Percentiles rank a stretch among this genome's conserved stretches.
Evolutionary conservation across 2,329 filamentous ascomycete genomes (phyloP).

Genomic region (Aschersonia sp.): DNA sequence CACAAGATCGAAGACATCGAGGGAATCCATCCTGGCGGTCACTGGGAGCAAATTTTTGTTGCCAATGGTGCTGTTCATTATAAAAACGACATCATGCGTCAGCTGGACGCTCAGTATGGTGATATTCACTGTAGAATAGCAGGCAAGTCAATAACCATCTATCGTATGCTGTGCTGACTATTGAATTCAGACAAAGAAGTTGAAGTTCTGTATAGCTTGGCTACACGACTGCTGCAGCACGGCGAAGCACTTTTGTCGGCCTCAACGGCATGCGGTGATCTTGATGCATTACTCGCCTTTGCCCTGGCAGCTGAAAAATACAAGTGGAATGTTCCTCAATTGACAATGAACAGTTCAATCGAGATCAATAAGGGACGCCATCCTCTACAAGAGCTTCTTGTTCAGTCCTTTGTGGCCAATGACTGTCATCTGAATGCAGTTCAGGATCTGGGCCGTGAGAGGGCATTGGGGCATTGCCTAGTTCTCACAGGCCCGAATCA

Average conservation of each 20-base stretch:
- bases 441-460: constrained; percentile 9
- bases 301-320: constrained; percentile 65
- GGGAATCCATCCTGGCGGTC: constrained; percentile 34
- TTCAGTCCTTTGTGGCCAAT: constrained; percentile 72
- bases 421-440: constrained; percentile 58
- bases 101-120: constrained; percentile 69
- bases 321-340: constrained; percentile 51
- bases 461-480: constrained; percentile 33
- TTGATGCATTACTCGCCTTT: constrained; percentile 75
- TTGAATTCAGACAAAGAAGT: constrained; percentile 59
- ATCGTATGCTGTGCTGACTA: constrained; percentile 8
- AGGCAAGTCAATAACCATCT: constrained; percentile 32
- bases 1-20: constrained; percentile 51
- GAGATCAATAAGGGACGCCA: constrained; percentile 70
- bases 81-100: constrained; percentile 69
- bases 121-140: constrained; percentile 78
- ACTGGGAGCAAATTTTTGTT: constrained; percentile 68
- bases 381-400: constrained; percentile 71
- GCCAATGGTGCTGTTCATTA: constrained; percentile 65
- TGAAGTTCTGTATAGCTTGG: constrained; percentile 68
- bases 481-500: constrained; percentile 89
- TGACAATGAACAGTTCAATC: constrained; percentile 58
- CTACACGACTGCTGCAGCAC: constrained; percentile 54
- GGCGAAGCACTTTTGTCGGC: constrained; percentile 50
- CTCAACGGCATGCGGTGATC: constrained; percentile 73